Conservation (phyloP, 1,284 basidiomycete genomes). For the Peniophora sp. region DNA sequence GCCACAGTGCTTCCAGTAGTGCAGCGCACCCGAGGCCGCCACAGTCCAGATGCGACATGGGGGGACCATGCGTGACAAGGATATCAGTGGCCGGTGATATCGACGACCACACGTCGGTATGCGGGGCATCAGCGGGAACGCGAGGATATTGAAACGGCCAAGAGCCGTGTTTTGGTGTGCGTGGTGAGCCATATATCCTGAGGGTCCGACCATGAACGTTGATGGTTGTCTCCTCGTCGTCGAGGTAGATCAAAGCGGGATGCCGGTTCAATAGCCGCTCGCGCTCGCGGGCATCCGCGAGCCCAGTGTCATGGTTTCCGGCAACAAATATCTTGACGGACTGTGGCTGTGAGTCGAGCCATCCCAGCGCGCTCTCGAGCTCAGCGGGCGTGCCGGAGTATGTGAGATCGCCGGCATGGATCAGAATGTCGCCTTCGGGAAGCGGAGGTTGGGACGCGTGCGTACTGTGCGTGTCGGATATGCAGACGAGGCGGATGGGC, state of each 20-base stretch:
- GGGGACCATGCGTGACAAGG: conserved; percentile 35
- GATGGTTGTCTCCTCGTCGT: conserved; percentile 18
- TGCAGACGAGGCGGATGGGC: conserved; percentile 23
- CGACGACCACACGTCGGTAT: conserved; percentile 12
- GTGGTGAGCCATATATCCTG: conserved; percentile 26
- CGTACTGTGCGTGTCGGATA: conserved; percentile 32
- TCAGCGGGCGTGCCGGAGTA: conserved; percentile 23
- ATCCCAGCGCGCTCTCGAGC: conserved; percentile 20
- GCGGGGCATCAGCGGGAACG: conserved; percentile 2
- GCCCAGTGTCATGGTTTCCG: conserved; percentile 30
- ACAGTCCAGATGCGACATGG: conserved; percentile 24
- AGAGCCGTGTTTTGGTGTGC: conserved; percentile 23
- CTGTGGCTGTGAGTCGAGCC: conserved; percentile 25
- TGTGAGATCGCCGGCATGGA: conserved; percentile 35
- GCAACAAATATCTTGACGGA: conserved; percentile 31
- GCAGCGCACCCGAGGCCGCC: conserved; percentile 21
- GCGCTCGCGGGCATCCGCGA: conserved; percentile 10
- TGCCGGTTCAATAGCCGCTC: conserved; percentile 9
- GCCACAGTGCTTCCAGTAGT: conserved; percentile 24
- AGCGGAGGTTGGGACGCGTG: conserved; percentile 21
- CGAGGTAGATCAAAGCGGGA: conserved; percentile 21
- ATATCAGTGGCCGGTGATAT: conserved; percentile 27
- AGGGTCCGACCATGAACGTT: conserved; percentile 19
- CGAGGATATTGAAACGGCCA: conserved; percentile 30
- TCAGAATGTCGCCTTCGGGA: conserved; percentile 35